Conservation (phyloP, 306 rosid species). For the Ormosia emarginata region DNA sequence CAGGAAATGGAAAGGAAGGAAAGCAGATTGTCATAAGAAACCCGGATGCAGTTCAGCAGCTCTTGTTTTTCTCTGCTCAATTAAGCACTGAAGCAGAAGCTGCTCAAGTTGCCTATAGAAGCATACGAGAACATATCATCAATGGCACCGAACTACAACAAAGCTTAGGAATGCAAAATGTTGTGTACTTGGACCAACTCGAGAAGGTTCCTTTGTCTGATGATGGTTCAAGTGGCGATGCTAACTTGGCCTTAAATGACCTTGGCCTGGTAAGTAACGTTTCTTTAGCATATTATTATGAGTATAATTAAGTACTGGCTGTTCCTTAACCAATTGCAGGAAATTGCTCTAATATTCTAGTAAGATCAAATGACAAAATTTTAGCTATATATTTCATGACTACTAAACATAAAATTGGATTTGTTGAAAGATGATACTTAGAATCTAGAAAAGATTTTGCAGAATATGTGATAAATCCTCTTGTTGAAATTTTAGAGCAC, state of each 20-base stretch:
- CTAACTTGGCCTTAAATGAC: constrained; percentile 42
- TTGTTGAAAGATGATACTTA: not conserved
- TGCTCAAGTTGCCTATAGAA: not conserved
- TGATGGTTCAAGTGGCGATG: not conserved
- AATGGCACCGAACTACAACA: constrained; percentile 27
- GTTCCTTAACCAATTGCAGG: not conserved
- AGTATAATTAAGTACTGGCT: not conserved
- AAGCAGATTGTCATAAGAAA: constrained; percentile 39
- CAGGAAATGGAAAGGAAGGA: constrained; percentile 35
- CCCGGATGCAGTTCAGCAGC: constrained; percentile 67
- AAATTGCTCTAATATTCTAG: not conserved
- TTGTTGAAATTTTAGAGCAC: constrained; percentile 42
- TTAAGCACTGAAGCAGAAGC: constrained; percentile 25
- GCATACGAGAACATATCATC: constrained; percentile 44
- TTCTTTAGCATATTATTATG: not conserved
- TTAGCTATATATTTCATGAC: not conserved
- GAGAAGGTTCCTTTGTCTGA: constrained; percentile 33
- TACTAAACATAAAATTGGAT: not conserved
- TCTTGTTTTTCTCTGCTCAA: constrained; percentile 55
- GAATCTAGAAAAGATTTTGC: not conserved
- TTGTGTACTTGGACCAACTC: constrained; percentile 26
- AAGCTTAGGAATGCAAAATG: constrained; percentile 18
- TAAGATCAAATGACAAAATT: not conserved
- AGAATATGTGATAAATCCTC: not conserved
- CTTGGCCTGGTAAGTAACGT: constrained; percentile 63